Percentiles rank a stretch among this genome's conserved stretches.
These are phyloP conservation scores for Pistacia integerrima DNA, from an alignment of 345 rosid species.

Conservation along the genomic window DNA sequence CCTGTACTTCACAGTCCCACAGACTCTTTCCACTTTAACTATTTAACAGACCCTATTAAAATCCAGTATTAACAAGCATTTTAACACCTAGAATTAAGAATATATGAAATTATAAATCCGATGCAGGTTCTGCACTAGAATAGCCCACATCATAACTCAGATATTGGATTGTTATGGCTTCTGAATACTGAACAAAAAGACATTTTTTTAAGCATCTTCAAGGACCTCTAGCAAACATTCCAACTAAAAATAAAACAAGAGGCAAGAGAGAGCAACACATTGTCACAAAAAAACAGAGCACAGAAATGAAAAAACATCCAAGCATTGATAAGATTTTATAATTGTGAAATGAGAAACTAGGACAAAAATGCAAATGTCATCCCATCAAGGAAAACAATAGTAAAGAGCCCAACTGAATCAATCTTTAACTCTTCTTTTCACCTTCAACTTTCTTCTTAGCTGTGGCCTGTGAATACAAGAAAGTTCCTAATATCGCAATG, in stretches of 20 bases:
- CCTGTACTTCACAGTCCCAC: too few relatives aligned
- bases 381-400: background rate
- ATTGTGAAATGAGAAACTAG: background rate
- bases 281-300: background rate
- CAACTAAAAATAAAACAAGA: background rate
- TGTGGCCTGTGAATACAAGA: constrained; percentile 84
- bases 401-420: constrained; percentile 6
- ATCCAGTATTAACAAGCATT: background rate
- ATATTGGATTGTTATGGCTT: too few relatives aligned
- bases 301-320: background rate
- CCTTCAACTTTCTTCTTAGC: constrained; percentile 59
- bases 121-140: background rate
- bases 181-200: too few relatives aligned
- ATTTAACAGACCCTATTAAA: background rate
- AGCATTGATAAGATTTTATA: background rate
- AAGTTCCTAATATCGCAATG: constrained; percentile 82
- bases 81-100: background rate
- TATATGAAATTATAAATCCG: background rate
- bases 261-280: background rate
- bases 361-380: constrained; percentile 8
- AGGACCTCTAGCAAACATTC: background rate
- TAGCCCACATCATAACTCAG: background rate
- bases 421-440: constrained; percentile 48
- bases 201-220: background rate
- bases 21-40: too few relatives aligned